phyloP scores from a whole-genome alignment of 352 stramenopile species.

The Phytopythium helicoides region DNA sequence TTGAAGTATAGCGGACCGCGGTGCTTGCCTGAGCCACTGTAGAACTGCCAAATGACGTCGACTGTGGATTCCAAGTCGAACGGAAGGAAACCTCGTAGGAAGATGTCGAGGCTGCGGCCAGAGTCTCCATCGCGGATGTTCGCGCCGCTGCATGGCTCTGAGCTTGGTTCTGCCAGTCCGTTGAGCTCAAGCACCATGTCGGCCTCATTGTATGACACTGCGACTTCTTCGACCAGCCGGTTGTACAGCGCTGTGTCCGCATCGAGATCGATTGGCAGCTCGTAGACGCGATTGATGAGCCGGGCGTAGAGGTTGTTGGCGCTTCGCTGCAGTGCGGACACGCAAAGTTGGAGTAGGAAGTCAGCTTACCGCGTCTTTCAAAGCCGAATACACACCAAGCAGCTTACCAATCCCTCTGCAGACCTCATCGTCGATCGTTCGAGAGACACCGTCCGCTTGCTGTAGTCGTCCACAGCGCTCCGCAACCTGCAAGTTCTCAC shows the following conservation, averaged over 20 bases:
- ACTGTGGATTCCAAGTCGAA: slow-evolving; percentile 10
- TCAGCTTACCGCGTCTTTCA: too few relatives aligned
- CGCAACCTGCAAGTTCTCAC: slow-evolving; percentile 18
- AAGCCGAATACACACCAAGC: neutral
- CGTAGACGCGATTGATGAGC: slow-evolving; percentile 5
- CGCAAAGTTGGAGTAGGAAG: too few relatives aligned
- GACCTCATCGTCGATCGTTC: slow-evolving; percentile 21
- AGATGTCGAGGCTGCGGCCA: slow-evolving; percentile 20
- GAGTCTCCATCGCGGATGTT: slow-evolving; percentile 16
- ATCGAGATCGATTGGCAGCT: neutral
- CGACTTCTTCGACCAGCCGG: slow-evolving; percentile 10
- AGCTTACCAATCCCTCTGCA: slow-evolving; percentile 10
- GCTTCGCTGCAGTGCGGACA: slow-evolving; percentile 4
- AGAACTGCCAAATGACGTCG: slow-evolving; percentile 16
- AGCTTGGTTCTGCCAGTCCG: slow-evolving; percentile 6
- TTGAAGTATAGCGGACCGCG: slow-evolving; percentile 19
- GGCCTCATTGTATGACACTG: slow-evolving; percentile 11
- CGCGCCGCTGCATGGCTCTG: slow-evolving; percentile 5
- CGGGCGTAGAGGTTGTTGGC: slow-evolving; percentile 13
- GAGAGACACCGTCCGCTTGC: slow-evolving; percentile 22
- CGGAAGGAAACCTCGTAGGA: slow-evolving; percentile 15
- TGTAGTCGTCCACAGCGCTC: slow-evolving; percentile 29
- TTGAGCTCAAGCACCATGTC: slow-evolving; percentile 15
- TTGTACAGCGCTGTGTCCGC: slow-evolving; percentile 11
- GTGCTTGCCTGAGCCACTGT: slow-evolving; percentile 16